A percentile compares a stretch with the other conserved stretches of the same genome.
Evolutionary conservation across 1,139 yeast species (phyloP).

Genomic region (Yamadazyma epiphylla): DNA sequence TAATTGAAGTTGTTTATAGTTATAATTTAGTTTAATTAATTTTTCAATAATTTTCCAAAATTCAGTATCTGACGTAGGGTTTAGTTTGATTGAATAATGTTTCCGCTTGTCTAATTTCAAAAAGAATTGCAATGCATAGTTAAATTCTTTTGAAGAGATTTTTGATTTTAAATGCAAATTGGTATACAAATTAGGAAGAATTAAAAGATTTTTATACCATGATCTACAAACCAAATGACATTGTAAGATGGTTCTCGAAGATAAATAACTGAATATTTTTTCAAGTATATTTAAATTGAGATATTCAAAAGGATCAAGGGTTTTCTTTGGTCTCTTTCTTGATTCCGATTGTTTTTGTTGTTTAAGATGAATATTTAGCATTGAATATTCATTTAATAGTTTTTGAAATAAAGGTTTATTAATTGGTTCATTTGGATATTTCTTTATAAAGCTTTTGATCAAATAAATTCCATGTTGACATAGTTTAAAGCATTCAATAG

Average conservation of each 20-base stretch:
- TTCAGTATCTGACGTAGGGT: conserved; percentile 22
- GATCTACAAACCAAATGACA: conserved; percentile 29
- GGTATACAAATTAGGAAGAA: conserved; percentile 24
- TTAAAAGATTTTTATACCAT: conserved; percentile 29
- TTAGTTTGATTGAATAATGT: conserved; percentile 18
- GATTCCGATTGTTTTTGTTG: neutral
- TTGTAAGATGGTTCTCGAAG: conserved; percentile 16
- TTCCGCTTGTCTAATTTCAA: conserved; percentile 15
- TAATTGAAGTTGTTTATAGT: conserved; percentile 10
- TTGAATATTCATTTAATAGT: conserved; percentile 22
- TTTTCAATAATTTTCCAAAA: conserved; percentile 22
- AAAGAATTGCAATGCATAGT: conserved; percentile 24
- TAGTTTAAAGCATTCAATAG: conserved; percentile 38
- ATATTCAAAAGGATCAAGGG: conserved; percentile 25
- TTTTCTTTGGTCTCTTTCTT: conserved; percentile 4
- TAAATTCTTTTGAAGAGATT: conserved; percentile 26
- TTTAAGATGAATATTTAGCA: conserved; percentile 18
- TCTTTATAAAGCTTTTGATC: conserved; percentile 23
- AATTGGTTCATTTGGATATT: conserved; percentile 17
- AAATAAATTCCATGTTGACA: conserved; percentile 40
- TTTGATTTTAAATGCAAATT: conserved; percentile 21
- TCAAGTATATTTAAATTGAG: conserved; percentile 31
- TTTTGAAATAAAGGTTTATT: conserved; percentile 24
- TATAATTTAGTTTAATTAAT: conserved; percentile 19
- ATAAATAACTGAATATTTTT: conserved; percentile 20